These are phyloP conservation scores for Dothistroma septosporum DNA, from an alignment of 2,329 filamentous ascomycete species.

Conservation along the genomic window DNA sequence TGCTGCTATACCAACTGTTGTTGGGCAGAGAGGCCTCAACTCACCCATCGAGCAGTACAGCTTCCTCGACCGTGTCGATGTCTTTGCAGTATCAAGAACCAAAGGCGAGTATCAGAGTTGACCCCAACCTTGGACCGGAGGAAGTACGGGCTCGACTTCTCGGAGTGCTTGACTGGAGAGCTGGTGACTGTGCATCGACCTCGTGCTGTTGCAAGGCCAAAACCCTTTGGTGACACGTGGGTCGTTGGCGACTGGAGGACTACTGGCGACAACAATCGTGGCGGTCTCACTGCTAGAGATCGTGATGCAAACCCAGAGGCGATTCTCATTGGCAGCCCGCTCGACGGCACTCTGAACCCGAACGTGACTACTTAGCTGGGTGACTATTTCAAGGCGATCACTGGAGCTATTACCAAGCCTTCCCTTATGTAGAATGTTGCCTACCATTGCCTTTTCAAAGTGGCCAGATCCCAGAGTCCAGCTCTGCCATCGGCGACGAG, in stretches of 20 bases:
- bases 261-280: conserved; percentile 59
- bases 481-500: conserved; percentile 49
- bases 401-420: conserved; percentile 64
- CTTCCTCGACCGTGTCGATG: conserved; percentile 59
- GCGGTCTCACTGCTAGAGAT: conserved; percentile 60
- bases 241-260: conserved; percentile 61
- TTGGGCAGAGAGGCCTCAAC: conserved; percentile 51
- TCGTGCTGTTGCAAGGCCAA: conserved; percentile 57
- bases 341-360: conserved; percentile 62
- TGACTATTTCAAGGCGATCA: conserved; percentile 61
- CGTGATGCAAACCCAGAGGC: conserved; percentile 66
- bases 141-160: conserved; percentile 66
- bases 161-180: conserved; percentile 66
- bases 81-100: conserved; percentile 64
- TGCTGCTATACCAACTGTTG: conserved; percentile 54
- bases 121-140: conserved; percentile 61
- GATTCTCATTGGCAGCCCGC: conserved; percentile 60
- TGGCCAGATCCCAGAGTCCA: conserved; percentile 45
- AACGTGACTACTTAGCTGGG: conserved; percentile 56
- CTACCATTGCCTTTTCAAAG: conserved; percentile 55
- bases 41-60: conserved; percentile 62
- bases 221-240: conserved; percentile 65
- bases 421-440: conserved; percentile 66
- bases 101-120: conserved; percentile 51
- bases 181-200: conserved; percentile 60